phyloP scores from a whole-genome alignment of 192 early-diverging fungal genomes.

The Linnemannia exigua region DNA sequence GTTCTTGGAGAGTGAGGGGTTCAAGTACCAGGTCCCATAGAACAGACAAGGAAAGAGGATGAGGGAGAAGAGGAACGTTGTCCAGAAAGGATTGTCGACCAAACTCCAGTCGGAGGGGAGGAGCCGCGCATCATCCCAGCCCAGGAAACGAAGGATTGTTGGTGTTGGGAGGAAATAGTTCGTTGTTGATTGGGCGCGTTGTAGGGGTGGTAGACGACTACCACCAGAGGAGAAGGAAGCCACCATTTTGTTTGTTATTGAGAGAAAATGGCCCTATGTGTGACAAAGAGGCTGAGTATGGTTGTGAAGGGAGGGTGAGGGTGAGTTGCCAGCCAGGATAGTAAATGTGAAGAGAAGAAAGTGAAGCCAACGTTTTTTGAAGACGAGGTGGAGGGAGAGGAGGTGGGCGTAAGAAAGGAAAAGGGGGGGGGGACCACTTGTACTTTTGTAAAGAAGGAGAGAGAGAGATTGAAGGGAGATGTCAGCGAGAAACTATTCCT shows the following conservation, averaged over 20 bases:
- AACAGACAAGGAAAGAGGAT: slow-evolving; percentile 40
- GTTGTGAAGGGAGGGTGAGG: neutral
- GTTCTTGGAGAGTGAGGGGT: slow-evolving; percentile 44
- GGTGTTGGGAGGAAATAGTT: neutral
- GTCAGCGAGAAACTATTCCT: neutral
- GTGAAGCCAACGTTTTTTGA: neutral
- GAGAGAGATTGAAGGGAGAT: neutral
- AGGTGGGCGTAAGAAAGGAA: neutral
- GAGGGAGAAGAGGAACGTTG: slow-evolving; percentile 30
- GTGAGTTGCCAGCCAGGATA: neutral
- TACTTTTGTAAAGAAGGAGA: neutral
- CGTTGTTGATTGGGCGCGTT: neutral
- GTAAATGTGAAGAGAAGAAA: neutral
- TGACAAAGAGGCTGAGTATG: neutral
- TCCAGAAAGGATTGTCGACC: slow-evolving; percentile 46
- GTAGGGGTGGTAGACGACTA: neutral
- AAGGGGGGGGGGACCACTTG: neutral
- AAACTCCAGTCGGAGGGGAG: slow-evolving; percentile 40
- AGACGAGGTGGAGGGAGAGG: neutral
- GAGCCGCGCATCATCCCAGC: slow-evolving; percentile 33
- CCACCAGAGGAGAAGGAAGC: neutral
- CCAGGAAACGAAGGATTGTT: slow-evolving; percentile 18
- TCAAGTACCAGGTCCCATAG: slow-evolving; percentile 48
- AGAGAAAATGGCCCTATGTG: neutral
- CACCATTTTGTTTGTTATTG: neutral